These are phyloP conservation scores for Macrolepiota fuliginosa DNA, from an alignment of 768 basidiomycete genomes.

Conservation along the genomic window DNA sequence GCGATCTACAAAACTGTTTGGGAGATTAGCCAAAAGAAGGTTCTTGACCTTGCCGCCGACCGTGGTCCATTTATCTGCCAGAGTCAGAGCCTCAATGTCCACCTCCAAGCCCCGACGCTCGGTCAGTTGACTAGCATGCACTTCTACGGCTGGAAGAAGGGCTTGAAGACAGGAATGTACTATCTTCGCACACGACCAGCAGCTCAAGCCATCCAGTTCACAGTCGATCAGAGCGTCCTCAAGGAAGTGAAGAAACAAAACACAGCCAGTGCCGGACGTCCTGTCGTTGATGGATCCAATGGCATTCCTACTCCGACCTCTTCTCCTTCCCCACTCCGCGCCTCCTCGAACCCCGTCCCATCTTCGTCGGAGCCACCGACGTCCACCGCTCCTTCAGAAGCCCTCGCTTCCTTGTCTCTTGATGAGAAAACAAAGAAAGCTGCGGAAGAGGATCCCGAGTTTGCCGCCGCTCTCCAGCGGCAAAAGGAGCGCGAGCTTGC, in stretches of 20 bases:
- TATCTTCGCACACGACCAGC: slow-evolving; percentile 95
- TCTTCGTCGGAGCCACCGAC: slow-evolving; percentile 17
- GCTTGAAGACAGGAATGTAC: slow-evolving; percentile 98
- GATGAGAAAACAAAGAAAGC: slow-evolving; percentile 51
- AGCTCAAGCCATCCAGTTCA: slow-evolving; percentile 96
- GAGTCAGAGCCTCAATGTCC: slow-evolving; percentile 91
- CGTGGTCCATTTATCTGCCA: slow-evolving; percentile 98
- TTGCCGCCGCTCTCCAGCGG: slow-evolving; percentile 71
- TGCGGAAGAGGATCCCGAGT: slow-evolving; percentile 66
- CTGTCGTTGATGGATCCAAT: slow-evolving; percentile 21
- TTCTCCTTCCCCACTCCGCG: slow-evolving; percentile 16
- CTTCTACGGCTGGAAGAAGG: slow-evolving; percentile 99
- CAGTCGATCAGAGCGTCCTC: slow-evolving; percentile 80
- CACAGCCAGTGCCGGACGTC: slow-evolving; percentile 25
- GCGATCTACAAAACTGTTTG: slow-evolving; percentile 99
- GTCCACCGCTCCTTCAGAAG: slow-evolving; percentile 25
- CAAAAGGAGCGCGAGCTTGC: slow-evolving; percentile 74
- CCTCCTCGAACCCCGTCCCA: slow-evolving; percentile 16
- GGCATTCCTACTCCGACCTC: slow-evolving; percentile 32
- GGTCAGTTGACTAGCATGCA: slow-evolving; percentile 96
- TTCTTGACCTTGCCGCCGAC: slow-evolving; percentile 97
- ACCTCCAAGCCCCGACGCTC: slow-evolving; percentile 82
- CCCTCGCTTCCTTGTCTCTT: slow-evolving; percentile 35
- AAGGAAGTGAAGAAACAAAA: slow-evolving; percentile 58
- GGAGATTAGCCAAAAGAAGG: slow-evolving; percentile 99